Evolutionary conservation across 257 asterid species (phyloP).

Genomic region (Linderniella brevidens): DNA sequence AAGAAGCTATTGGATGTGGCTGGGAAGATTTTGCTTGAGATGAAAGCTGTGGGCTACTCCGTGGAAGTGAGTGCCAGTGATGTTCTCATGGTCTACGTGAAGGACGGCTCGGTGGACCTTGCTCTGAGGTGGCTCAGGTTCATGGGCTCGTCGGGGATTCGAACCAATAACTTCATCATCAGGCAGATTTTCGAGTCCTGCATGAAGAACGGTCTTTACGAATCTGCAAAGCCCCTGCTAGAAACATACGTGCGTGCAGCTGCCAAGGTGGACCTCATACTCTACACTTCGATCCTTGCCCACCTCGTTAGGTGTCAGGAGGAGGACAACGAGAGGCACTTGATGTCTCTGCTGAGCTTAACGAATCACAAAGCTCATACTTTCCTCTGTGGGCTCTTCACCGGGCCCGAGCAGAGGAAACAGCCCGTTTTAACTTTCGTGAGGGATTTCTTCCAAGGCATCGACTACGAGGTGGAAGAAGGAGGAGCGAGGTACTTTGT

Average conservation of each 20-base stretch:
- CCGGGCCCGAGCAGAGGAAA: slow-evolving; percentile 84
- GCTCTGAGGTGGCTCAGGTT: slow-evolving; percentile 89
- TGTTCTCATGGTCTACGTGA: slow-evolving; percentile 81
- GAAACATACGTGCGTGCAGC: slow-evolving; percentile 64
- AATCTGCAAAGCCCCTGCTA: slow-evolving; percentile 87
- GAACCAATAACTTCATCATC: slow-evolving; percentile 89
- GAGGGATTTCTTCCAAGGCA: slow-evolving; percentile 73
- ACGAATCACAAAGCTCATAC: slow-evolving; percentile 79
- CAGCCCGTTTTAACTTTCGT: slow-evolving; percentile 76
- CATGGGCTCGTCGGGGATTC: slow-evolving; percentile 85
- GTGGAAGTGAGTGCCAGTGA: slow-evolving; percentile 97
- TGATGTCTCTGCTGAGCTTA: slow-evolving; percentile 85
- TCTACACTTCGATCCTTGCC: slow-evolving; percentile 84
- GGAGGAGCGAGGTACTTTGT: slow-evolving; percentile 87
- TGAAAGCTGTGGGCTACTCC: slow-evolving; percentile 94
- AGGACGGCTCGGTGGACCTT: slow-evolving; percentile 82
- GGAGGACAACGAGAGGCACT: slow-evolving; percentile 65
- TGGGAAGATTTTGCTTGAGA: slow-evolving; percentile 87
- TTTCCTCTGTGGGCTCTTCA: slow-evolving; percentile 85
- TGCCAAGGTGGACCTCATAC: slow-evolving; percentile 81
- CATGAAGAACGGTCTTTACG: slow-evolving; percentile 80
- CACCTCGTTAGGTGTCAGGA: slow-evolving; percentile 91
- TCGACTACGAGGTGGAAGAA: slow-evolving; percentile 84
- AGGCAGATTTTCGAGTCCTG: slow-evolving; percentile 89
- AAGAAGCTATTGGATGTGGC: slow-evolving; percentile 94